Base-by-base conservation (phyloP, 345 rosid genomes). In the Euphorbia pulcherrima region DNA sequence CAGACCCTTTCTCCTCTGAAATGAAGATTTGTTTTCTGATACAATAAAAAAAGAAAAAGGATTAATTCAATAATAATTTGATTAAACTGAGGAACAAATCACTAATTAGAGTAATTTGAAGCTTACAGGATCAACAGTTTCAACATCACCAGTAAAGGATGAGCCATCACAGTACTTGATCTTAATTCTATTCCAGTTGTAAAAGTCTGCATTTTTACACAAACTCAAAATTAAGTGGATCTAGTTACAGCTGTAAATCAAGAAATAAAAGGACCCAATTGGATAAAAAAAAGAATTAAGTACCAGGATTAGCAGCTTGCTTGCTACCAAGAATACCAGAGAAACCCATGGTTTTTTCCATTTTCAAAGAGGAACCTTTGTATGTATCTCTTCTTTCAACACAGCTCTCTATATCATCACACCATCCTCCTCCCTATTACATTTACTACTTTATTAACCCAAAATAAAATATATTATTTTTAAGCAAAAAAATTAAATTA, bases 391-490 rank as follows among this genome's bases (percentile, higher is more conserved):
- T 90, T 30, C 99, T 83, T 35, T 35, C 61, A 9, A 88, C 69
- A 68, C 99, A 95, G 37, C 78, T 77, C 24, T 86, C 83, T 2
- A 78, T 81, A 63, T 85, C 83, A 58, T 87, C 84, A 74, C 99
- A 95, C 97, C 99, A 95, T 62, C 97, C 96, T 76, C 99, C 99
- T 78, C 99, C 98, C 99, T 93, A 37, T 39, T 28, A 29, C 13
- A 17, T 14, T 7, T 13, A 60, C 0, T 33, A 33, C 7, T 33
- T 33, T 7, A 33, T 33, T 33, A 3, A 33, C 37, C 7, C 63
- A 16, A 23, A 35, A 37, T 9, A 23, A 40, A 44, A 46, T 17
- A 46, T 21, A 60, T 8, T n/a, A 63, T 37, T 60, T 6, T 8
- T 18, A 16, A 20, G 1, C n/a, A 61, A 20, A n/a, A 18, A 60